Base-by-base conservation (phyloP, 2,329 filamentous ascomycete species). In the Leptographium wingfieldii region DNA sequence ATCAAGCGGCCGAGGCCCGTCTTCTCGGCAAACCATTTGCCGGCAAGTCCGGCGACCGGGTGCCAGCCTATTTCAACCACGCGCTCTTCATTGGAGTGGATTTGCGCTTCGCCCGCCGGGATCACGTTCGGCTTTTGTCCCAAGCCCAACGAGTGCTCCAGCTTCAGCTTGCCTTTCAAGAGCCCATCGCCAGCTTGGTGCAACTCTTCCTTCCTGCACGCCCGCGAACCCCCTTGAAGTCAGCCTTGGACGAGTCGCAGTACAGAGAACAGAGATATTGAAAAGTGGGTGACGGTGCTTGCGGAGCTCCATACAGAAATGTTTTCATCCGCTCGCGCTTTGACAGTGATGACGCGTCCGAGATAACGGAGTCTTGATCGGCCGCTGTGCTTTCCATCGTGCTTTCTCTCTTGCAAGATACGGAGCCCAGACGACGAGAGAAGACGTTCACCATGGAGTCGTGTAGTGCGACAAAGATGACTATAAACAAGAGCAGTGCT, bases 21-120 rank as follows among this genome's bases (percentile, higher is more conserved):
- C 65, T 78, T 71, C 59, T 83, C 79, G 16, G 80, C 79, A 57
- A 83, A 79, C 80, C 80, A 83, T 65, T 80, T 81, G 49, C 80
- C 80, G 0, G 77, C 78, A 22, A 78, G 69, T 0, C 80, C 80
- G 19, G 74, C 79, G 7, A 83, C 79, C 1, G 80, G 80, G 67
- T 83, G 80, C 80, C 80, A 83, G 27, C 79, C 80, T 31, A 83
- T 74, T 65, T 77, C 72, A 35, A 83, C 80, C 0, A 69, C 67
- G n/a, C 76, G 72, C 7, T 71, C 68, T 19, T 68, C 66, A 60
- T 70, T 67, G 59, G 71, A 68, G 38, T 65, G 63, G 59, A 74
- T 70, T 35, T 68, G 64, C 1, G 75, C 72, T 57, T 74, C 70
- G 7, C 67, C 71, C 0, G 69, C 63, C 2, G 76, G 76, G 29